These are phyloP conservation scores for Kandelia obovata DNA, from an alignment of 345 rosid genomes.

Conservation along the genomic window DNA sequence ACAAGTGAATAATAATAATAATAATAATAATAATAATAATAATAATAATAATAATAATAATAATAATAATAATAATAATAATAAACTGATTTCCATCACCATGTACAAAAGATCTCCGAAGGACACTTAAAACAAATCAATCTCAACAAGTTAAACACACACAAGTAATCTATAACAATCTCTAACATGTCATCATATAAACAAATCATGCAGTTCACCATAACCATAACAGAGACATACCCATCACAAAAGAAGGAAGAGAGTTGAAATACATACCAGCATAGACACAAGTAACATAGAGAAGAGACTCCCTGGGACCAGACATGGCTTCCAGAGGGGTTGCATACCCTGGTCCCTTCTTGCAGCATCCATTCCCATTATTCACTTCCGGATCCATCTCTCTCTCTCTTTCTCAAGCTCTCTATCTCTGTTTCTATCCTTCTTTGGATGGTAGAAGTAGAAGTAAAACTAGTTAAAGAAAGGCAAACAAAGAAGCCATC, in stretches of 20 bases:
- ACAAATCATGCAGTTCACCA: neutral
- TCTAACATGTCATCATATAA: neutral
- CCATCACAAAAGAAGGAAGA: neutral
- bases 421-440: no score
- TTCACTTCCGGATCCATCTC: neutral
- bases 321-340: slow-evolving; percentile 83
- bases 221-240: neutral
- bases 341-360: slow-evolving; percentile 75
- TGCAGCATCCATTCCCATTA: slow-evolving; percentile 46
- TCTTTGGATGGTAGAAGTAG: no score
- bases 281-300: slow-evolving; percentile 85
- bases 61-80: no score
- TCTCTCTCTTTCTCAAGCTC: no score
- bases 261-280: slow-evolving; percentile 36
- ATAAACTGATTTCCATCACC: no score
- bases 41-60: no score
- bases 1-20: no score
- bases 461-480: no score
- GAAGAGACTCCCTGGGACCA: slow-evolving; percentile 69
- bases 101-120: no score
- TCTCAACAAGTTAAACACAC: neutral
- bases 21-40: no score
- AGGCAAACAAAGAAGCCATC: no score
- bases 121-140: neutral
- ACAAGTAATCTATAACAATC: neutral